Evolutionary conservation across 2,329 filamentous ascomycete species (phyloP).

Genomic region (Pseudogymnoascus destructans): DNA sequence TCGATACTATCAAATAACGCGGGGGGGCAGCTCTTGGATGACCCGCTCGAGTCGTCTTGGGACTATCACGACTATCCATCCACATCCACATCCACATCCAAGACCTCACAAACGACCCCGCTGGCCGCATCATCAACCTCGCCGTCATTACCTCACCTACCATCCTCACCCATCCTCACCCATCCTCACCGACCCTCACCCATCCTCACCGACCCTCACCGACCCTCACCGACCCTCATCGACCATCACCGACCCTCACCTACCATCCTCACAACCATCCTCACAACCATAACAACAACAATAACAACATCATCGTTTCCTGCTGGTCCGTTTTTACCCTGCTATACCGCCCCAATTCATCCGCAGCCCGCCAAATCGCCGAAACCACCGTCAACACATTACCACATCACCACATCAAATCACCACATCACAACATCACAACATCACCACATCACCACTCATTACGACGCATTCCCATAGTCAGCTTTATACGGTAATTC

Average conservation of each 20-base stretch:
- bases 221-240: too few species aligned
- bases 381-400: background rate
- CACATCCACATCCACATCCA: background rate
- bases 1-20: background rate
- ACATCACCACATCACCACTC: background rate
- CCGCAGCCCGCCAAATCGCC: background rate
- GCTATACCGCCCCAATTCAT: slow-evolving; percentile 5
- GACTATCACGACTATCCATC: slow-evolving; percentile 3
- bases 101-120: background rate
- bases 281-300: slow-evolving; percentile 3
- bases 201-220: too few species aligned
- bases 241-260: too few species aligned
- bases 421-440: background rate
- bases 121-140: slow-evolving; percentile 7
- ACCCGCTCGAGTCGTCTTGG: background rate
- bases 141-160: background rate
- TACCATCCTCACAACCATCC: too few species aligned
- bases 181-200: too few species aligned
- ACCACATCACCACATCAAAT: background rate
- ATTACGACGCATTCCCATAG: background rate
- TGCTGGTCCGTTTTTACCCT: background rate
- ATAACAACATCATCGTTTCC: background rate
- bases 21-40: slow-evolving; percentile 1
- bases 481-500: background rate
- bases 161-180: too few species aligned